Percentiles rank a stretch among this genome's conserved stretches.
phyloP scores from a whole-genome alignment of 2,329 filamentous ascomycete species.

The Phaeomoniella chlamydospora region DNA sequence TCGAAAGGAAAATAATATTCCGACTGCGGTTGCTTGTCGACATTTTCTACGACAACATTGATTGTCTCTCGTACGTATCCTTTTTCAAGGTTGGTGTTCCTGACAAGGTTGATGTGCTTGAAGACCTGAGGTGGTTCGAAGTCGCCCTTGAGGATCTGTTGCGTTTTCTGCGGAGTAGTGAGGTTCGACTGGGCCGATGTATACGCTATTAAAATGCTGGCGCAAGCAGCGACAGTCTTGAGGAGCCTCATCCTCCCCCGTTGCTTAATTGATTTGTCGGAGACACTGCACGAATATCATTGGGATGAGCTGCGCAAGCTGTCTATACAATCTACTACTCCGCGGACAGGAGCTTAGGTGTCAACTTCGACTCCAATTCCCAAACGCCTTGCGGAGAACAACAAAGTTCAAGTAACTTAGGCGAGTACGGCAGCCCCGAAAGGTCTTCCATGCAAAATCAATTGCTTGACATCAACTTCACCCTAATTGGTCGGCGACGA shows the following conservation, averaged over 20 bases:
- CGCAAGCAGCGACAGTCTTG: conserved; percentile 1
- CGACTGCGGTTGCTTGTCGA: conserved; percentile 60
- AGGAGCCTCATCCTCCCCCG: conserved; percentile 9
- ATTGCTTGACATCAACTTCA: neutral
- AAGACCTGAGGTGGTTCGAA: conserved; percentile 86
- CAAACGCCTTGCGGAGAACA: neutral
- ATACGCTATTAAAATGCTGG: neutral
- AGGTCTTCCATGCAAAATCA: too few relatives aligned
- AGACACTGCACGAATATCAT: neutral
- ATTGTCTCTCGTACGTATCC: conserved; percentile 78
- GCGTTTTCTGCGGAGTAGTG: conserved; percentile 9
- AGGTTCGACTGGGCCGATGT: conserved; percentile 9
- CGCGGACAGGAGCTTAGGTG: neutral
- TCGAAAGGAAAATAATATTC: conserved; percentile 90
- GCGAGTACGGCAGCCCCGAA: too few relatives aligned
- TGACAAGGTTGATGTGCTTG: conserved; percentile 83
- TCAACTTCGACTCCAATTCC: neutral
- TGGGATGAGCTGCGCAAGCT: neutral
- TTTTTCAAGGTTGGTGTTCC: conserved; percentile 85
- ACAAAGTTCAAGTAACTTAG: too few relatives aligned
- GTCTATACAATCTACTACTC: neutral
- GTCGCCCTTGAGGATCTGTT: conserved; percentile 21
- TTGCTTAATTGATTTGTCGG: neutral
- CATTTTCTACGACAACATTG: conserved; percentile 90
- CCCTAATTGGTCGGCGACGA: neutral